Percentiles rank a stretch among this genome's conserved stretches.
Evolutionary conservation across 805 yeast species (phyloP).

Genomic region (Yamadazyma philogaea): DNA sequence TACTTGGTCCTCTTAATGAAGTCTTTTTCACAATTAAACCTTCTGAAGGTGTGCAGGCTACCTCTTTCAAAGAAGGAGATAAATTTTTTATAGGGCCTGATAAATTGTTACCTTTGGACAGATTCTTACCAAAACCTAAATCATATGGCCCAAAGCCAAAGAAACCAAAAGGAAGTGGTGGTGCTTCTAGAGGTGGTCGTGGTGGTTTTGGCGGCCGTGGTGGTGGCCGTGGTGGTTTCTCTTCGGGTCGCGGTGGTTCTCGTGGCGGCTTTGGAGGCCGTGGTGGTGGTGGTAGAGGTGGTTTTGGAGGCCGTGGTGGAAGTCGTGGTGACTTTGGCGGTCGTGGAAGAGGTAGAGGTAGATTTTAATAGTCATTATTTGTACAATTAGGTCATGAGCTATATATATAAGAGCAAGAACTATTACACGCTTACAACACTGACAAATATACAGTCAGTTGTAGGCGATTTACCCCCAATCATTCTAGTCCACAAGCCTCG

Average conservation of each 20-base stretch:
- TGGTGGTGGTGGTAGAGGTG: slow-evolving; percentile 37
- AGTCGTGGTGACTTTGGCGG: slow-evolving; percentile 35
- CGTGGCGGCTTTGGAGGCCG: slow-evolving; percentile 43
- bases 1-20: slow-evolving; percentile 95
- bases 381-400: slow-evolving; percentile 8
- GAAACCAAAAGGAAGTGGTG: slow-evolving; percentile 61
- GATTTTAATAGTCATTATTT: background rate
- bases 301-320: slow-evolving; percentile 36
- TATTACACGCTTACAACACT: background rate
- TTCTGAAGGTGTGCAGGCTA: slow-evolving; percentile 92
- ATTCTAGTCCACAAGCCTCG: slow-evolving; percentile 43
- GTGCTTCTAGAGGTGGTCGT: slow-evolving; percentile 44
- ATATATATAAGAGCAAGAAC: background rate
- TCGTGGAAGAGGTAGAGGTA: slow-evolving; percentile 24
- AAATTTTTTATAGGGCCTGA: slow-evolving; percentile 94
- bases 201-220: slow-evolving; percentile 43
- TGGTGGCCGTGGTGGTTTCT: slow-evolving; percentile 44
- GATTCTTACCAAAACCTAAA: slow-evolving; percentile 96
- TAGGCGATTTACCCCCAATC: background rate
- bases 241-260: slow-evolving; percentile 35
- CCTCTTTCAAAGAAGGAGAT: slow-evolving; percentile 91
- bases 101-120: slow-evolving; percentile 89
- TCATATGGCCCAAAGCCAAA: slow-evolving; percentile 78
- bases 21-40: slow-evolving; percentile 97
- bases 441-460: background rate